Base-by-base conservation (phyloP, 192 early-diverging fungal genomes). In the Backusella sp. region DNA sequence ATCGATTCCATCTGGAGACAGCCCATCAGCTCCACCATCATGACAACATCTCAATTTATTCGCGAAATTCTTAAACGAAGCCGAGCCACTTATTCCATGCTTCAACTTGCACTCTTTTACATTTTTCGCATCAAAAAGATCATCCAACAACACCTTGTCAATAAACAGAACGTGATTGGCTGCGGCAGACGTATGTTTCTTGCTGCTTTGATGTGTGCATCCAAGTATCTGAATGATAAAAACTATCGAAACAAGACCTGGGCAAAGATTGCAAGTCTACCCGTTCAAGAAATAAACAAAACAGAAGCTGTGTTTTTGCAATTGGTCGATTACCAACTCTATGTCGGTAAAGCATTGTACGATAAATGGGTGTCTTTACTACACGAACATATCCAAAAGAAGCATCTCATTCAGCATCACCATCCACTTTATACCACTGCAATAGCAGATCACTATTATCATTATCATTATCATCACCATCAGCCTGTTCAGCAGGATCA, bases 141-240 rank as follows among this genome's bases (percentile, higher is more conserved):
- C 23, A 80, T 85, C 37, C 65, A 83, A 32, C 79, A 52, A 12
- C 53, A 72, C 76, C 46, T 74, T 68, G 11, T 14, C 35, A 65
- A 59, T 66, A 34, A 35, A 6, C 39, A 79, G 2, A 66, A 65
- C 14, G 28, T 86, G 11, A 83, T 91, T n/a, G 80, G 82, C 67
- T 93, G 92, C 73, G 91, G 89, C 2, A 90, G 94, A 49, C 85
- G 94, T 68, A 91, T 96, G 79, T 96, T 96, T 83, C 83, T 96
- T 19, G 89, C 92, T 11, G 86, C 95, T 0, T 82, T 98, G 32
- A 92, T 98, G 70, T 83, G 92, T 44, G 94, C 96, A 5, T 95
- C 94, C 69, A 98, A 98, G 77, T 96, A 92, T 77, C 87, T 93
- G 70, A 88, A 89, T 73, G 96, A 98, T 86, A 90, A 90, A 70